phyloP scores from a whole-genome alignment of 352 stramenopile genomes.

The Saprolegnia diclina region DNA sequence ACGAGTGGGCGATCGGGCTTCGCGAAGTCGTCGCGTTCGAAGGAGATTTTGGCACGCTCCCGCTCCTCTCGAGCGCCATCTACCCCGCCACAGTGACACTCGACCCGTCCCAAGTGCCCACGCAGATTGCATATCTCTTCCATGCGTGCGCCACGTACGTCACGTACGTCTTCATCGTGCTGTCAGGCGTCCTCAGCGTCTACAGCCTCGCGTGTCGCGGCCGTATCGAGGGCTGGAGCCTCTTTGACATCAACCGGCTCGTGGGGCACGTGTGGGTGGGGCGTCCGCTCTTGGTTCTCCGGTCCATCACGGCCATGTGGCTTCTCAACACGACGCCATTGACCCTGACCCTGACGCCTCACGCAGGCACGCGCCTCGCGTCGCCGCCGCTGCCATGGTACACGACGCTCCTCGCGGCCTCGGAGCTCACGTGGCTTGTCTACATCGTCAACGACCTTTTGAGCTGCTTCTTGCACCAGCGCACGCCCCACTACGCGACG shows the following conservation, averaged over 20 bases:
- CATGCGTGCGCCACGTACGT: background rate
- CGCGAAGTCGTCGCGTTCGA: slow-evolving; percentile 14
- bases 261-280: slow-evolving; percentile 15
- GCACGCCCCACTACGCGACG: background rate
- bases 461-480: background rate
- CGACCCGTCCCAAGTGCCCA: background rate
- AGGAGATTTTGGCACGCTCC: background rate
- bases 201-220: background rate
- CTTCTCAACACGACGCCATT: slow-evolving; percentile 12
- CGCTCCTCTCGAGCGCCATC: background rate
- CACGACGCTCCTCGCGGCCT: background rate
- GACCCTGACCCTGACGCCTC: background rate
- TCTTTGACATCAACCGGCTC: slow-evolving; percentile 13
- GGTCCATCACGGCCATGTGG: background rate
- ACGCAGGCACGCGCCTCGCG: background rate
- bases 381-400: slow-evolving; percentile 6
- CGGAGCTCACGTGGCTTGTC: slow-evolving; percentile 15
- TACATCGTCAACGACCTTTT: slow-evolving; percentile 2
- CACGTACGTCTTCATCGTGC: slow-evolving; percentile 2
- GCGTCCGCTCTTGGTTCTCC: slow-evolving; percentile 6
- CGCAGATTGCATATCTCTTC: background rate
- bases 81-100: background rate
- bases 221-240: slow-evolving; percentile 1
- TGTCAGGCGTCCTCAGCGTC: background rate
- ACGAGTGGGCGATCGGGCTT: background rate